Conservation (phyloP, 2,329 filamentous ascomycete species). For the Xylariomycetidae sp. region DNA sequence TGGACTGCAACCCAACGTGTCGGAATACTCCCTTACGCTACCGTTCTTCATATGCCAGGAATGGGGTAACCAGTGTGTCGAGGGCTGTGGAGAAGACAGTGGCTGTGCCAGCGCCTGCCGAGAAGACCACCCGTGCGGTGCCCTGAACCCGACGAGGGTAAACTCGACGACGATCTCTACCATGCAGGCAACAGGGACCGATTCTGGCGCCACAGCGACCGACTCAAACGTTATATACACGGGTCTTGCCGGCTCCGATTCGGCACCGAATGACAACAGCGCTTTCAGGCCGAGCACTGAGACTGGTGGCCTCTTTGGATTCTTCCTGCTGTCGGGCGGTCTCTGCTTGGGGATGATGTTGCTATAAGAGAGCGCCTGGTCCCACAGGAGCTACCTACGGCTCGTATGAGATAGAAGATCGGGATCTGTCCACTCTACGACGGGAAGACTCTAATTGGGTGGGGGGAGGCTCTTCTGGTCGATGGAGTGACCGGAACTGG, state of each 20-base stretch:
- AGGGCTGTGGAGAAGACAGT: constrained; percentile 49
- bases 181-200: constrained; percentile 32
- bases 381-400: no score
- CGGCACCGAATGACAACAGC: constrained; percentile 9
- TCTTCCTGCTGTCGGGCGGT: constrained; percentile 12
- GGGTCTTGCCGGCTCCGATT: constrained; percentile 20
- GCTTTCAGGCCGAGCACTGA: constrained; percentile 13
- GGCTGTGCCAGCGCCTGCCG: constrained; percentile 58
- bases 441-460: no score
- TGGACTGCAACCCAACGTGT: constrained; percentile 63
- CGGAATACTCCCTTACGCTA: constrained; percentile 72
- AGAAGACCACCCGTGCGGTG: constrained; percentile 68
- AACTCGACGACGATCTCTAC: constrained; percentile 50
- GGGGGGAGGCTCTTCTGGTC: no score
- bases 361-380: constrained; percentile 4
- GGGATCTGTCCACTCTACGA: no score
- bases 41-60: constrained; percentile 73
- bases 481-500: no score
- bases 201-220: constrained; percentile 27
- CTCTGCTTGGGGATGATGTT: constrained; percentile 13
- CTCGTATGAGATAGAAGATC: no score
- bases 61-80: constrained; percentile 66
- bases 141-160: constrained; percentile 54
- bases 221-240: constrained; percentile 34
- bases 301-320: constrained; percentile 11